Percentiles rank a stretch among this genome's conserved stretches.
Evolutionary conservation across 2,329 filamentous ascomycete species (phyloP).

Genomic region (Exophiala dermatitidis): DNA sequence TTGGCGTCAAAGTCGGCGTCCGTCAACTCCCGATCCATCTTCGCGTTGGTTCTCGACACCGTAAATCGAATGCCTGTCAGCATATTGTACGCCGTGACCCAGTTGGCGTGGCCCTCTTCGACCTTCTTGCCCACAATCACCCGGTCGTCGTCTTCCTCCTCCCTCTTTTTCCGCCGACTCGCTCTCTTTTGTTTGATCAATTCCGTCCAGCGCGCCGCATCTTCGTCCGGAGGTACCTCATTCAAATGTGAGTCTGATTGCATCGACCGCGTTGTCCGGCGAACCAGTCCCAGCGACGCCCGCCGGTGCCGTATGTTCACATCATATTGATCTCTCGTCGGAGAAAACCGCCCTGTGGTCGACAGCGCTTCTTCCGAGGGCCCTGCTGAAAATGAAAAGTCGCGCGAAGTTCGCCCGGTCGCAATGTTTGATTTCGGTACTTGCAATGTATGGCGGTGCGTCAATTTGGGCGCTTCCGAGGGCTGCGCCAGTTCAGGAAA

Average conservation of each 20-base stretch:
- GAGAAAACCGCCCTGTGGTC: conserved; percentile 76
- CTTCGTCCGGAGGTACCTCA: conserved; percentile 78
- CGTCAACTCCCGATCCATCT: conserved; percentile 82
- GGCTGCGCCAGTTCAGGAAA: conserved; percentile 40
- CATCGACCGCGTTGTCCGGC: conserved; percentile 75
- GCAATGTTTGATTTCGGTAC: conserved; percentile 62
- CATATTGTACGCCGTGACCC: conserved; percentile 99
- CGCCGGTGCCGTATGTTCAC: conserved; percentile 53
- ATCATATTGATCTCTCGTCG: conserved; percentile 40
- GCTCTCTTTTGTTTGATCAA: conserved; percentile 86
- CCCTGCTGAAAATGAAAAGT: conserved; percentile 45
- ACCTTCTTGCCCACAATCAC: conserved; percentile 96
- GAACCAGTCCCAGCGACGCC: conserved; percentile 73
- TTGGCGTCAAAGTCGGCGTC: conserved; percentile 87
- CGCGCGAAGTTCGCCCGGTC: conserved; percentile 59
- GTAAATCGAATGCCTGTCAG: conserved; percentile 96
- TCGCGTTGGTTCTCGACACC: conserved; percentile 92
- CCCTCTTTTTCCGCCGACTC: conserved; percentile 72
- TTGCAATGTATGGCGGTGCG: conserved; percentile 81
- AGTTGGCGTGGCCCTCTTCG: conserved; percentile 94
- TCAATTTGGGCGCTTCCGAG: conserved; percentile 53
- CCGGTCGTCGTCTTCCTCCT: conserved; percentile 82
- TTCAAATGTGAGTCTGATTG: conserved; percentile 78
- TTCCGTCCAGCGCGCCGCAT: conserved; percentile 86
- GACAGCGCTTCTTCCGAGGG: conserved; percentile 54